These are phyloP conservation scores for Ophiostoma ips DNA, from an alignment of 2,329 filamentous ascomycete genomes.

Conservation along the genomic window DNA sequence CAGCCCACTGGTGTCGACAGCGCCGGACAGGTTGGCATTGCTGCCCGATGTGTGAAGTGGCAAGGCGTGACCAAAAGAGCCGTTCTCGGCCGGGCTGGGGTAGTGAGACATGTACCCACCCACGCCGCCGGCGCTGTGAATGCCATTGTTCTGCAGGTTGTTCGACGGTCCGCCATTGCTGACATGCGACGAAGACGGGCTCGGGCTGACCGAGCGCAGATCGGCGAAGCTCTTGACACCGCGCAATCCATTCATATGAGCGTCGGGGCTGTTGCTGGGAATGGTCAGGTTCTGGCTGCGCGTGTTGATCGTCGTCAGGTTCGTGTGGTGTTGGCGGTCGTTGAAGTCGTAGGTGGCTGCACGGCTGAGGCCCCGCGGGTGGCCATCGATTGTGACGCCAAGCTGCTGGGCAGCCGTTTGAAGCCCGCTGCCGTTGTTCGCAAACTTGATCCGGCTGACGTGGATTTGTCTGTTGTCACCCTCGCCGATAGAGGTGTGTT, in stretches of 20 bases:
- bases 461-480: constrained; percentile 83
- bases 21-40: background rate
- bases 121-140: constrained; percentile 16
- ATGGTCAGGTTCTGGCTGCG: constrained; percentile 78
- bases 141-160: constrained; percentile 16
- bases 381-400: constrained; percentile 57
- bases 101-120: constrained; percentile 33
- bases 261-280: constrained; percentile 66
- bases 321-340: constrained; percentile 32
- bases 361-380: constrained; percentile 74
- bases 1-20: constrained; percentile 19
- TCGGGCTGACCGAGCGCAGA: constrained; percentile 85
- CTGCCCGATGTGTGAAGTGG: constrained; percentile 17
- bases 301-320: constrained; percentile 52
- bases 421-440: constrained; percentile 9
- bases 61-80: constrained; percentile 23
- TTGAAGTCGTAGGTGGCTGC: constrained; percentile 97
- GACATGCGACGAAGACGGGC: constrained; percentile 58
- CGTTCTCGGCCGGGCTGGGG: constrained; percentile 14
- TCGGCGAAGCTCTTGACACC: constrained; percentile 96
- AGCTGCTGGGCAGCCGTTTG: constrained; percentile 33
- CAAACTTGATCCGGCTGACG: constrained; percentile 55
- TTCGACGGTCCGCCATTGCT: constrained; percentile 25
- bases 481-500: constrained; percentile 78
- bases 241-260: constrained; percentile 61